Conservation (phyloP, 2,329 filamentous ascomycete genomes). For the Dactylellina cionopaga region DNA sequence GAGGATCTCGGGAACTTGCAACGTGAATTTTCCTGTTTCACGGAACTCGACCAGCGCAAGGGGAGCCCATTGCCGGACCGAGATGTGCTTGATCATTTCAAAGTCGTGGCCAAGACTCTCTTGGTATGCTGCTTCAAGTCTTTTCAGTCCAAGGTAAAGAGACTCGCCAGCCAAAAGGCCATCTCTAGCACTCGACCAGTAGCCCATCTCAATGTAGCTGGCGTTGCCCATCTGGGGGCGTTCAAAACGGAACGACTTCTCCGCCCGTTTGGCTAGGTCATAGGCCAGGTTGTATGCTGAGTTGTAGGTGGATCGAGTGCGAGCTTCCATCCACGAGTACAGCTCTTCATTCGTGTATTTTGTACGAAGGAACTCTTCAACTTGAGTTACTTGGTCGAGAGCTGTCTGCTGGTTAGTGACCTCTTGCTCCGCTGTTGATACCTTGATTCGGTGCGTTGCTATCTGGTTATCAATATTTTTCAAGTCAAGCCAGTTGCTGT, state of each 20-base stretch:
- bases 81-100: constrained; percentile 59
- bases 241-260: constrained; percentile 57
- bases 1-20: constrained; percentile 59
- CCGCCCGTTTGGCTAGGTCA: constrained; percentile 56
- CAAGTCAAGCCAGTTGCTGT: constrained; percentile 58
- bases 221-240: neutral
- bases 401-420: constrained; percentile 55
- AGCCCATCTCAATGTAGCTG: constrained; percentile 47
- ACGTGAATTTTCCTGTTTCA: constrained; percentile 51
- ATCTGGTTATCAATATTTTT: constrained; percentile 58
- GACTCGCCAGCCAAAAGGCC: constrained; percentile 57
- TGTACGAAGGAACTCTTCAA: constrained; percentile 53
- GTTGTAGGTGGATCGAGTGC: neutral
- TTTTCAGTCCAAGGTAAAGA: constrained; percentile 57
- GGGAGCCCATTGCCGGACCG: constrained; percentile 58
- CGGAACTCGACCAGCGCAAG: constrained; percentile 57
- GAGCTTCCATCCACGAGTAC: constrained; percentile 56
- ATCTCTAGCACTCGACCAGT: constrained; percentile 60
- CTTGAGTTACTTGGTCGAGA: constrained; percentile 52
- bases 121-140: constrained; percentile 56
- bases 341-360: constrained; percentile 59
- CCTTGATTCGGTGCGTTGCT: constrained; percentile 7
- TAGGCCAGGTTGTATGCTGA: constrained; percentile 47
- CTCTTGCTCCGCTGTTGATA: constrained; percentile 52
- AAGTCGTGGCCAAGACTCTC: constrained; percentile 55